Conservation (phyloP, 2,329 filamentous ascomycete genomes). For the Endoconidiophora laricicola region DNA sequence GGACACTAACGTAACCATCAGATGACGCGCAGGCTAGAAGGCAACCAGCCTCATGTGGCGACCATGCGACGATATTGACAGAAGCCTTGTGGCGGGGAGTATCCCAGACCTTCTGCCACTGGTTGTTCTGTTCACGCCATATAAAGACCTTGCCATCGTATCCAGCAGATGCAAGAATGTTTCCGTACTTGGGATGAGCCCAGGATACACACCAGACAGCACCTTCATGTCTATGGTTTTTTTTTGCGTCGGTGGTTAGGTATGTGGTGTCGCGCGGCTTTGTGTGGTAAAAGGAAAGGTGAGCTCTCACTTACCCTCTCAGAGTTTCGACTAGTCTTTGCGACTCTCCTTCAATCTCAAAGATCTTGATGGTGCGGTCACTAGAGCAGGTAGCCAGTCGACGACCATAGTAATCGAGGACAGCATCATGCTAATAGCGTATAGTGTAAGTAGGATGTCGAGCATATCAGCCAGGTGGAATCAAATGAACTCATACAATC, state of each 20-base stretch:
- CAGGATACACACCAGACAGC: conserved; percentile 96
- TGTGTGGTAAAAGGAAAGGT: no score
- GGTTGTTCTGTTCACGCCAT: conserved; percentile 73
- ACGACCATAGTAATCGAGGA: conserved; percentile 95
- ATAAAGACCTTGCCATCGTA: conserved; percentile 98
- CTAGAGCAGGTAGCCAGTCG: conserved; percentile 93
- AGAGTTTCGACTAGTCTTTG: conserved; percentile 84
- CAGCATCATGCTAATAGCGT: conserved; percentile 67
- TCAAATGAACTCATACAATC: conserved; percentile 57
- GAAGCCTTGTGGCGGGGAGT: conserved; percentile 87
- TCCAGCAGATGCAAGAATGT: conserved; percentile 84
- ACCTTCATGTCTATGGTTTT: conserved; percentile 63
- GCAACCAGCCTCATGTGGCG: conserved; percentile 90
- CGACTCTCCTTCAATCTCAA: conserved; percentile 86
- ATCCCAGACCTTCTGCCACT: conserved; percentile 80
- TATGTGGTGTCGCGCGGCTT: neutral
- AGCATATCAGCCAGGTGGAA: conserved; percentile 9
- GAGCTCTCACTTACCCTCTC: conserved; percentile 51
- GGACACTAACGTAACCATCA: conserved; percentile 80
- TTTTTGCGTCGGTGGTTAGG: neutral
- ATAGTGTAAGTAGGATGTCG: conserved; percentile 11
- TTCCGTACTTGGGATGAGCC: conserved; percentile 97
- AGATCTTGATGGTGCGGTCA: conserved; percentile 98
- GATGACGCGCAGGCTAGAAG: conserved; percentile 87
- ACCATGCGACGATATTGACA: conserved; percentile 94